Evolutionary conservation across 805 yeast genomes (phyloP).

Genomic region (Saccharomycopsis javanensis): DNA sequence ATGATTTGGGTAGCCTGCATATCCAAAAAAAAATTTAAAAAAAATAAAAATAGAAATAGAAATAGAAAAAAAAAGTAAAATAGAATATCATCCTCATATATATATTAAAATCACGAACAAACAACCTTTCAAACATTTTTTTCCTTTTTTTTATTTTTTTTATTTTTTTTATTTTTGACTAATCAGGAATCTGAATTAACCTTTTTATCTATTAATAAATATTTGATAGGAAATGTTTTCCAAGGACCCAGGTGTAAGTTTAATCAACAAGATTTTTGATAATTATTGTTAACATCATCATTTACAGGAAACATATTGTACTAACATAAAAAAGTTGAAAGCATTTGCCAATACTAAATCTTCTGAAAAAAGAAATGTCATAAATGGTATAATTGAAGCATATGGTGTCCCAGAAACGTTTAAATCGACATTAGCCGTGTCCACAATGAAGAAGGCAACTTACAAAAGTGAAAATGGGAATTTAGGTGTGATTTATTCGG

Average conservation of each 20-base stretch:
- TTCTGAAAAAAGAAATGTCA: constrained; percentile 60
- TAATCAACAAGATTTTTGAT: background rate
- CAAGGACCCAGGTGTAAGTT: constrained; percentile 37
- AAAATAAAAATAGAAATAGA: no score
- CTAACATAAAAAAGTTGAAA: constrained; percentile 36
- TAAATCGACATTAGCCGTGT: constrained; percentile 22
- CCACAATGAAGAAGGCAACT: constrained; percentile 46
- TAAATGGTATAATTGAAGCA: constrained; percentile 33
- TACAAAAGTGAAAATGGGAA: constrained; percentile 43
- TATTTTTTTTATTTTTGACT: no score
- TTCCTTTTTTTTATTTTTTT: no score
- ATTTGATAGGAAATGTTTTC: constrained; percentile 36
- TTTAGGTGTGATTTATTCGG: constrained; percentile 58
- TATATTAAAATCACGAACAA: no score
- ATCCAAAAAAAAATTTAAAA: no score
- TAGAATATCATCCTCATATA: no score
- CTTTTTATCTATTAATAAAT: background rate
- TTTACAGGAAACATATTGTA: background rate
- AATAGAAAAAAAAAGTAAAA: no score
- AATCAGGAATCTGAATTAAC: no score
- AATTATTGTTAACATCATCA: no score
- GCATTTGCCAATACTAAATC: constrained; percentile 72
- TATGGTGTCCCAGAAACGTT: constrained; percentile 32
- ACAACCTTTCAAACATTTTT: no score
- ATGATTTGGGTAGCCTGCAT: no score